Percentiles rank a stretch among this genome's conserved stretches.
phyloP scores from a whole-genome alignment of 768 basidiomycete genomes.

The Amanita thiersii region DNA sequence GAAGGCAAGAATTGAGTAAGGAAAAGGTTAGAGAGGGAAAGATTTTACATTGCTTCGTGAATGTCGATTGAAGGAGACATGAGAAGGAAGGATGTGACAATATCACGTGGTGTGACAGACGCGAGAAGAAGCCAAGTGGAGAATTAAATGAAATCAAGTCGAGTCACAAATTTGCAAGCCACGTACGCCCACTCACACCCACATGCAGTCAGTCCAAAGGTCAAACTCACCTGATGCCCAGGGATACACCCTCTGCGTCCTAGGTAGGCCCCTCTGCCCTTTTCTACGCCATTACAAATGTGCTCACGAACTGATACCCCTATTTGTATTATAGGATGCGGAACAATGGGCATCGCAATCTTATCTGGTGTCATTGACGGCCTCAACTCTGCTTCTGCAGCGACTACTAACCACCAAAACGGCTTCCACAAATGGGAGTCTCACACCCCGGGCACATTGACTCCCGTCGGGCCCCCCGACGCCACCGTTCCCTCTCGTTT shows the following conservation, averaged over 20 bases:
- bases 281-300: too few relatives aligned
- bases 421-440: constrained; percentile 51
- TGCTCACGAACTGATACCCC: constrained; percentile 13
- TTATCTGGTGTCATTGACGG: constrained; percentile 87
- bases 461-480: constrained; percentile 56
- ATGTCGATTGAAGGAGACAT: constrained; percentile 31
- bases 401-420: constrained; percentile 14
- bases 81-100: neutral
- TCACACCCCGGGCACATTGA: constrained; percentile 66
- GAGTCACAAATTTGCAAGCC: neutral
- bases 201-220: neutral
- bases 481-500: constrained; percentile 71
- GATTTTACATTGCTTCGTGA: constrained; percentile 37
- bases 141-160: neutral
- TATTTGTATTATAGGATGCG: constrained; percentile 68
- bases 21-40: neutral
- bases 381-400: constrained; percentile 41
- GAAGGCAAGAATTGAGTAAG: neutral
- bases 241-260: constrained; percentile 89
- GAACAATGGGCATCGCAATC: constrained; percentile 96
- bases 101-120: neutral
- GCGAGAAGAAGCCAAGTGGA: too few relatives aligned
- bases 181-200: neutral
- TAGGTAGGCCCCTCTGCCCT: constrained; percentile 52
- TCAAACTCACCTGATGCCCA: neutral